Conservation (phyloP, 495 filamentous ascomycete species). For the Penicillium salamii region DNA sequence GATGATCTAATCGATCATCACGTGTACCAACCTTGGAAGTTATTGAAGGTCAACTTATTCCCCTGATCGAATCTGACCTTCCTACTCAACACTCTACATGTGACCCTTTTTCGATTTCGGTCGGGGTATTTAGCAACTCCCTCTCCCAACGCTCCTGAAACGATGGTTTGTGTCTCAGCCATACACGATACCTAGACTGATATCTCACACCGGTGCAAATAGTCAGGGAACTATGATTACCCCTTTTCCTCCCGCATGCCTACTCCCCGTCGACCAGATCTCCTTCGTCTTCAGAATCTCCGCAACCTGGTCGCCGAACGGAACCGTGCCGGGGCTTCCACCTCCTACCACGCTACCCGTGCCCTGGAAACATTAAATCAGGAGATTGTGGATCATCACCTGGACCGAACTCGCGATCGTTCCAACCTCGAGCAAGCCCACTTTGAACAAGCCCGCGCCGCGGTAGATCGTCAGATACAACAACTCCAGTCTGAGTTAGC, state of each 20-base stretch:
- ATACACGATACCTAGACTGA: not conserved
- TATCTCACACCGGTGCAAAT: constrained; percentile 6
- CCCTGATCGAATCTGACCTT: too few relatives aligned
- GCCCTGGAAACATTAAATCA: constrained; percentile 39
- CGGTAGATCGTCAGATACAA: constrained; percentile 26
- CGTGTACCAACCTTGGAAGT: constrained; percentile 10
- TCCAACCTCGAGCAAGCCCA: too few relatives aligned
- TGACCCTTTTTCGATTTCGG: constrained; percentile 1
- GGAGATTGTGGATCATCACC: constrained; percentile 34
- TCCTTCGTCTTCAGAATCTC: constrained; percentile 33
- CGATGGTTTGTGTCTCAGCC: constrained; percentile 5
- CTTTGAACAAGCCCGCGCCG: constrained; percentile 27
- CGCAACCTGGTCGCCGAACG: constrained; percentile 41
- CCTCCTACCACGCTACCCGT: constrained; percentile 37
- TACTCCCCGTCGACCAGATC: constrained; percentile 18
- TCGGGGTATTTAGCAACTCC: not conserved
- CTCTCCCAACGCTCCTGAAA: not conserved
- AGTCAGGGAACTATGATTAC: constrained; percentile 62
- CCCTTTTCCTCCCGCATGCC: constrained; percentile 44
- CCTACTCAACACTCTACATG: too few relatives aligned
- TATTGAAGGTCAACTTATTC: too few relatives aligned
- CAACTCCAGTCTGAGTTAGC: constrained; percentile 13
- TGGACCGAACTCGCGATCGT: constrained; percentile 18
- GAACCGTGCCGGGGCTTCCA: constrained; percentile 37
- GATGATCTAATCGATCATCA: constrained; percentile 32